phyloP scores from a whole-genome alignment of 1,139 yeast genomes.

The Spencermartinsiella ligniputridi region DNA sequence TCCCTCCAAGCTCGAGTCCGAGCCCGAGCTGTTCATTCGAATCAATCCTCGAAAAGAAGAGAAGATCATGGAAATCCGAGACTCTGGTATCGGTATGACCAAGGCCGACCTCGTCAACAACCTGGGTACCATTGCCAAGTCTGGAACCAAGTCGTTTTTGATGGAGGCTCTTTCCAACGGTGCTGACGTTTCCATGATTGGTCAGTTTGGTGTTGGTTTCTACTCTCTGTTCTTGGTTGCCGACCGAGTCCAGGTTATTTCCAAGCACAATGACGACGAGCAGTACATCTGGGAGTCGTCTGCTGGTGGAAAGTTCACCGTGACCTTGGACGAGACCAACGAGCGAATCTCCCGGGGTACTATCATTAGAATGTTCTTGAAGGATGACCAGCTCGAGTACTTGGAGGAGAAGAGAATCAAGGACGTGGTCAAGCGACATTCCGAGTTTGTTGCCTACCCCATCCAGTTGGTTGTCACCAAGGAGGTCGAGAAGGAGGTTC shows the following conservation, averaged over 20 bases:
- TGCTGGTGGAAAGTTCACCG: slow-evolving; percentile 99
- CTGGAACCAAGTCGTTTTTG: slow-evolving; percentile 94
- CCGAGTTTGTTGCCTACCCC: slow-evolving; percentile 99
- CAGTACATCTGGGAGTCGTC: slow-evolving; percentile 99
- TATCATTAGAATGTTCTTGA: slow-evolving; percentile 89
- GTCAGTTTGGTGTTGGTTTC: slow-evolving; percentile 99
- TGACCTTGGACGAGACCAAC: slow-evolving; percentile 79
- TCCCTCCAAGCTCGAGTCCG: slow-evolving; percentile 86
- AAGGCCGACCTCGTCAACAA: slow-evolving; percentile 98
- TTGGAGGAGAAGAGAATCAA: slow-evolving; percentile 99
- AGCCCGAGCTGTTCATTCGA: slow-evolving; percentile 96
- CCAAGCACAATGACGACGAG: slow-evolving; percentile 98
- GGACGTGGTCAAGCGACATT: slow-evolving; percentile 99
- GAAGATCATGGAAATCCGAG: slow-evolving; percentile 94
- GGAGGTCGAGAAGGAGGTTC: slow-evolving; percentile 96
- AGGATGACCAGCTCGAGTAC: slow-evolving; percentile 98
- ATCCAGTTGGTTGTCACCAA: slow-evolving; percentile 97
- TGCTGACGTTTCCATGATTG: slow-evolving; percentile 99
- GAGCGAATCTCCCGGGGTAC: slow-evolving; percentile 95
- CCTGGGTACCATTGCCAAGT: slow-evolving; percentile 99
- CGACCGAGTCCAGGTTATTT: slow-evolving; percentile 96
- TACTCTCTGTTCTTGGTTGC: slow-evolving; percentile 99
- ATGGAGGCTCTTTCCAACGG: slow-evolving; percentile 99
- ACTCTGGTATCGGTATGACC: slow-evolving; percentile 99
- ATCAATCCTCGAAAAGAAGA: slow-evolving; percentile 94